Evolutionary conservation across 495 filamentous ascomycete genomes (phyloP).

Genomic region (Friedmanniomyces simplex): DNA sequence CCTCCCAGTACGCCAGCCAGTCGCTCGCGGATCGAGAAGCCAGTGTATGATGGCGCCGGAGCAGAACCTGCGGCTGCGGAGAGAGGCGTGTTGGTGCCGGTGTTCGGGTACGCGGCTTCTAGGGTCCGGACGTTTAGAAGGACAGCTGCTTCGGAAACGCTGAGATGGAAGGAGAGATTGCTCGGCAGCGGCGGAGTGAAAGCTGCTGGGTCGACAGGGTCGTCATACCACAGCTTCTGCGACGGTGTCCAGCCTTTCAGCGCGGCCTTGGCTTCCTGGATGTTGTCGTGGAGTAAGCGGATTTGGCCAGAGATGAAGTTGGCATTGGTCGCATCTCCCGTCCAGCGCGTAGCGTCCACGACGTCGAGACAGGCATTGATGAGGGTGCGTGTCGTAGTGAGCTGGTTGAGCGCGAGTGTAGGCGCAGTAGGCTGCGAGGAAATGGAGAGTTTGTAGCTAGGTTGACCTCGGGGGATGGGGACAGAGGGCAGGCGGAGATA

Average conservation of each 20-base stretch:
- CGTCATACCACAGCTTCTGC: conserved; percentile 49
- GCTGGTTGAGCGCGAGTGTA: conserved; percentile 50
- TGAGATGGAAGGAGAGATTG: conserved; percentile 62
- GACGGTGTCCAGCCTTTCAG: conserved; percentile 48
- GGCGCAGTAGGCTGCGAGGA: conserved; percentile 40
- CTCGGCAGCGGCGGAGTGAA: conserved; percentile 51
- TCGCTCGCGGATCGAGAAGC: conserved; percentile 48
- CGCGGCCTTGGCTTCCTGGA: conserved; percentile 54
- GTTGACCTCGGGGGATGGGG: conserved; percentile 39
- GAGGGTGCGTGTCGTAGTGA: conserved; percentile 59
- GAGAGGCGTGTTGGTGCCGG: conserved; percentile 31
- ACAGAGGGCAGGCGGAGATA: conserved; percentile 37
- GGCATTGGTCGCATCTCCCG: conserved; percentile 46
- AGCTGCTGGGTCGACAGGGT: conserved; percentile 38
- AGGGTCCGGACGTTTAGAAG: conserved; percentile 72
- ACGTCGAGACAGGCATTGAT: conserved; percentile 71
- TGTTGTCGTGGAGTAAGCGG: conserved; percentile 61
- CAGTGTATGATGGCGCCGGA: conserved; percentile 36
- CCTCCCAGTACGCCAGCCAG: conserved; percentile 49
- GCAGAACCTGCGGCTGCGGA: conserved; percentile 38
- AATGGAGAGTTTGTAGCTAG: conserved; percentile 47
- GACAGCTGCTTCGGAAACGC: conserved; percentile 65
- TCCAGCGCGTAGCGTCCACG: conserved; percentile 63
- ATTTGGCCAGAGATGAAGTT: conserved; percentile 72
- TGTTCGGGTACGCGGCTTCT: conserved; percentile 43